phyloP scores from a whole-genome alignment of 495 filamentous ascomycete species.

The Penicillium ucsense region DNA sequence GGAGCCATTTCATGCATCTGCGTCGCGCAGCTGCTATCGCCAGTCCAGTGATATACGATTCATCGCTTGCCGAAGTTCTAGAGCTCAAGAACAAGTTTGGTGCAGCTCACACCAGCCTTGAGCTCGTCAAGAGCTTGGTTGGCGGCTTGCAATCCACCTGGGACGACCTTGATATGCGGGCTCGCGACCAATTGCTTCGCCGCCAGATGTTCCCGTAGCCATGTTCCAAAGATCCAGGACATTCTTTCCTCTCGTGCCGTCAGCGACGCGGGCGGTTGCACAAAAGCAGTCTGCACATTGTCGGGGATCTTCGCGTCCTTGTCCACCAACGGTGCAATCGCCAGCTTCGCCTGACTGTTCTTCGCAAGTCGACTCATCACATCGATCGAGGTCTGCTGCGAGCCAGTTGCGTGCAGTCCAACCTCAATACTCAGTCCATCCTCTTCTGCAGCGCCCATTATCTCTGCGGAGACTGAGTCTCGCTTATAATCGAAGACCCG shows the following conservation, averaged over 20 bases:
- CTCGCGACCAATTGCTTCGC: conserved; percentile 7
- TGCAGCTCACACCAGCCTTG: conserved; percentile 11
- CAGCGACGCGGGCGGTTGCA: not conserved
- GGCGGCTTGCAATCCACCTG: conserved; percentile 8
- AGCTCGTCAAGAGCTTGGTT: conserved; percentile 12
- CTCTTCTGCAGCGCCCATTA: conserved; percentile 2
- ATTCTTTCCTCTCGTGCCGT: conserved; percentile 1
- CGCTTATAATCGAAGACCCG: conserved; percentile 10
- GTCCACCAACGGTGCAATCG: conserved; percentile 7
- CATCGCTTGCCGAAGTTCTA: not conserved
- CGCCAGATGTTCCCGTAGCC: conserved; percentile 7
- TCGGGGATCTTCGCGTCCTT: conserved; percentile 3
- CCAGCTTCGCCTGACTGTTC: conserved; percentile 1
- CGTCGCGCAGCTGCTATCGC: too few relatives aligned
- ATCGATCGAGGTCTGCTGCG: conserved; percentile 8
- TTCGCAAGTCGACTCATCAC: conserved; percentile 1
- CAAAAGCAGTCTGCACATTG: conserved; percentile 5
- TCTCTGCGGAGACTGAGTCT: conserved; percentile 1
- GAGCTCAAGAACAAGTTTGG: conserved; percentile 12
- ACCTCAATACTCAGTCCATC: conserved; percentile 2
- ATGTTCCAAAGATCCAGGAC: conserved; percentile 4
- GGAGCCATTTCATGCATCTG: too few relatives aligned
- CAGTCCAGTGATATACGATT: too few relatives aligned
- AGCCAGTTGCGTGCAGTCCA: conserved; percentile 5
- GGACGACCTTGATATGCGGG: conserved; percentile 10